Percentiles rank a stretch among this genome's conserved stretches.
Conservation (phyloP, 2,329 filamentous ascomycete genomes). For the Pestalotiopsis sp. region DNA sequence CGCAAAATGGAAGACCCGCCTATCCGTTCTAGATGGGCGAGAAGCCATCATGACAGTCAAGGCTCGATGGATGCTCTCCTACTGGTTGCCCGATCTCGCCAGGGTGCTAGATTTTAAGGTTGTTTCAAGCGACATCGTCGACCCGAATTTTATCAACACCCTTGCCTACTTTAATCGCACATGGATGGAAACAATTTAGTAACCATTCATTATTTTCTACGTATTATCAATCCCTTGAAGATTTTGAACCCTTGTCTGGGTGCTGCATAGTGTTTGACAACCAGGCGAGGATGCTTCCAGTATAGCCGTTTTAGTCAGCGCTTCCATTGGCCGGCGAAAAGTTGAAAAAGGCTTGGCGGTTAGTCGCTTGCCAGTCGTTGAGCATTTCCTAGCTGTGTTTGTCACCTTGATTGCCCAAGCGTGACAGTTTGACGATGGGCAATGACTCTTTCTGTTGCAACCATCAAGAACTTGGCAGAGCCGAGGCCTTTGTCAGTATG, state of each 20-base stretch:
- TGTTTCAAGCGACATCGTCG: not conserved
- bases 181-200: too few relatives aligned
- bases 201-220: not conserved
- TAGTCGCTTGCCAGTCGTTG: not conserved
- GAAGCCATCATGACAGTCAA: too few relatives aligned
- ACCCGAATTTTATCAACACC: not conserved
- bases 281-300: not conserved
- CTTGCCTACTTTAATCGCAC: not conserved
- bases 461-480: not conserved
- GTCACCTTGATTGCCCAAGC: not conserved
- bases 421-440: not conserved
- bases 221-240: not conserved
- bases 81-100: too few relatives aligned
- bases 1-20: too few relatives aligned
- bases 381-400: not conserved
- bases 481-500: not conserved
- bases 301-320: not conserved
- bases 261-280: not conserved
- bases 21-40: too few relatives aligned
- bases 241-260: not conserved
- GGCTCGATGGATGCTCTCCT: too few relatives aligned
- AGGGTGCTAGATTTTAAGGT: not conserved
- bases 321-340: not conserved
- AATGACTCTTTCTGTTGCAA: not conserved
- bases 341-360: not conserved